Percentiles rank a stretch among this genome's conserved stretches.
These are phyloP conservation scores for Thermothielavioides terrestris DNA, from an alignment of 495 filamentous ascomycete species.

Conservation along the genomic window DNA sequence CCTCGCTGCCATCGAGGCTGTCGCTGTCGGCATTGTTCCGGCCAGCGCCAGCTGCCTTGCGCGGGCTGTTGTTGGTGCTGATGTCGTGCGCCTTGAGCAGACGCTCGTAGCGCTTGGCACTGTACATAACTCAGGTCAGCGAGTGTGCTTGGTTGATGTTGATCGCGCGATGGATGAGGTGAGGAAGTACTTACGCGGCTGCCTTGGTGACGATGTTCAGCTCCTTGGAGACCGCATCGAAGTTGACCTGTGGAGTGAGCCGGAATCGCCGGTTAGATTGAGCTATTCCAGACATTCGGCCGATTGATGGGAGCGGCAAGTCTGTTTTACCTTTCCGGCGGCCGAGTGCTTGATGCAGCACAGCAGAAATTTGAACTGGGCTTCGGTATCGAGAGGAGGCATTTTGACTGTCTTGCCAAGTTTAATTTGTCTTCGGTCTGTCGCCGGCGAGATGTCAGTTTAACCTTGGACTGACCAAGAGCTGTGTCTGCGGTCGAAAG, in stretches of 20 bases:
- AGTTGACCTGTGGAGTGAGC: slow-evolving; percentile 45
- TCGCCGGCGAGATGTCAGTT: not conserved
- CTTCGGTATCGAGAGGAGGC: slow-evolving; percentile 41
- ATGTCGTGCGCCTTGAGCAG: slow-evolving; percentile 52
- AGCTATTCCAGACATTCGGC: not conserved
- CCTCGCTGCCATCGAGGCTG: not conserved
- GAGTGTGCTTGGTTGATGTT: too few relatives aligned
- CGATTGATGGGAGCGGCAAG: slow-evolving; percentile 3
- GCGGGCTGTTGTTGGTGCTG: not conserved
- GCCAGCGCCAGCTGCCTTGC: not conserved
- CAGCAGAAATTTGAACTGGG: slow-evolving; percentile 55
- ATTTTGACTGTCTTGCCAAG: slow-evolving; percentile 28
- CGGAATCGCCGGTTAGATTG: slow-evolving; percentile 13
- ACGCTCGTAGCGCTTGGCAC: slow-evolving; percentile 58
- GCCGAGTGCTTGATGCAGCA: slow-evolving; percentile 52
- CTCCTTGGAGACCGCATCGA: slow-evolving; percentile 52
- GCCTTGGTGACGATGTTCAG: slow-evolving; percentile 53
- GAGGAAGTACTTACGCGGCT: slow-evolving; percentile 54
- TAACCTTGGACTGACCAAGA: not conserved
- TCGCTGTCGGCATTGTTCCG: not conserved
- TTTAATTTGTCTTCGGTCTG: not conserved
- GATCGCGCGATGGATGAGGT: not conserved
- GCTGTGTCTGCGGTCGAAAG: not conserved
- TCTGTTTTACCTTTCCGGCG: slow-evolving; percentile 51
- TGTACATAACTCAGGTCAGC: too few relatives aligned